Evolutionary conservation across 2,329 filamentous ascomycete genomes (phyloP).

Genomic region (Phaeosphaeriaceae sp.): DNA sequence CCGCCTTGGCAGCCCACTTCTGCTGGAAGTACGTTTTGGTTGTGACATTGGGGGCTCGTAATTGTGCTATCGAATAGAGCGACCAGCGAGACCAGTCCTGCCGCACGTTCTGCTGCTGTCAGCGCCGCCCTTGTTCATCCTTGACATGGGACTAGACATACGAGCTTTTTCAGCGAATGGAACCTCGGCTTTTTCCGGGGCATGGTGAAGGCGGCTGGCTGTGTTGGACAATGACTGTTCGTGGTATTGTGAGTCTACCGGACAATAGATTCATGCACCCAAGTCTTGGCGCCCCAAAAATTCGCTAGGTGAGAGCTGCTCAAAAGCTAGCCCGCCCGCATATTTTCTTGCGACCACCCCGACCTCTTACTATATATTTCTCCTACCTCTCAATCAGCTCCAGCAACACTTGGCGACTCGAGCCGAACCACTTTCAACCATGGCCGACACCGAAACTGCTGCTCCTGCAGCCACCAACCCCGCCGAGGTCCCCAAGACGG

Average conservation of each 20-base stretch:
- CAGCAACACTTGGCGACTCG: conserved; percentile 12
- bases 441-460: conserved; percentile 32
- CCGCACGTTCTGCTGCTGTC: conserved; percentile 76
- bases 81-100: conserved; percentile 99
- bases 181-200: conserved; percentile 62
- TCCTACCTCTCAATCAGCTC: conserved; percentile 1
- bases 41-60: conserved; percentile 52
- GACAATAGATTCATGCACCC: conserved; percentile 4
- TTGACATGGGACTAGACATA: conserved; percentile 54
- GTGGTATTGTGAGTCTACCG: conserved; percentile 3
- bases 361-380: neutral
- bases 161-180: conserved; percentile 71
- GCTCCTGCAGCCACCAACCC: conserved; percentile 27
- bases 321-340: conserved; percentile 6
- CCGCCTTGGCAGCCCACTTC: conserved; percentile 92
- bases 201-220: conserved; percentile 39
- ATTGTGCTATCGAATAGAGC: conserved; percentile 81
- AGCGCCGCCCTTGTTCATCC: conserved; percentile 9
- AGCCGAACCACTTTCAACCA: conserved; percentile 15
- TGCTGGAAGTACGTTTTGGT: conserved; percentile 88
- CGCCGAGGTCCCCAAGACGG: conserved; percentile 22
- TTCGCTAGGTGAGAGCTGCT: conserved; percentile 2
- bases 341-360: conserved; percentile 4
- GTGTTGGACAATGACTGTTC: conserved; percentile 13
- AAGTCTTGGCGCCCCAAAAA: conserved; percentile 2